Evolutionary conservation across 352 stramenopile species (phyloP).

Genomic region (Phytophthora foliorum): DNA sequence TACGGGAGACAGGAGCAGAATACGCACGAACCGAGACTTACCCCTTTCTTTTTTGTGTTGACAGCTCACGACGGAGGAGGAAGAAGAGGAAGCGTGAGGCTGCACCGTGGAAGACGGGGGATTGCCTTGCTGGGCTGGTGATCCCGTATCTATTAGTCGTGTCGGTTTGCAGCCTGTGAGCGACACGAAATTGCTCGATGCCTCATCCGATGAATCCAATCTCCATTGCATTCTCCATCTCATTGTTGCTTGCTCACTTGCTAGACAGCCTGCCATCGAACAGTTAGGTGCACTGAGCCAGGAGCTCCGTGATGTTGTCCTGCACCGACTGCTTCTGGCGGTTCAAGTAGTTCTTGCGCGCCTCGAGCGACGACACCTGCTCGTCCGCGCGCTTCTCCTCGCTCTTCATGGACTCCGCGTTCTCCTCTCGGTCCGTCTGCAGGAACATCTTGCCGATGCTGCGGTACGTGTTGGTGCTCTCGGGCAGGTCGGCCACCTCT

Average conservation of each 20-base stretch:
- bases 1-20: conserved; percentile 37
- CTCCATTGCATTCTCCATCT: conserved; percentile 24
- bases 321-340: conserved; percentile 84
- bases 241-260: background rate
- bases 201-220: conserved; percentile 30
- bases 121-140: background rate
- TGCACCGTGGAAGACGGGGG: conserved; percentile 8
- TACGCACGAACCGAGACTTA: background rate
- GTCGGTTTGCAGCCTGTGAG: conserved; percentile 2
- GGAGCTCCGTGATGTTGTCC: conserved; percentile 86
- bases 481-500: conserved; percentile 73
- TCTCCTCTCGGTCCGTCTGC: conserved; percentile 65
- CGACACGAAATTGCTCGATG: conserved; percentile 26
- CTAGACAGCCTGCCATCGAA: no score
- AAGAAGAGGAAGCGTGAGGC: conserved; percentile 54
- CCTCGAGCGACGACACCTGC: conserved; percentile 77
- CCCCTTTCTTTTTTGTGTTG: conserved; percentile 5
- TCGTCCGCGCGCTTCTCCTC: conserved; percentile 71
- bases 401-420: conserved; percentile 60
- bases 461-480: conserved; percentile 72
- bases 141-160: conserved; percentile 35
- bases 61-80: conserved; percentile 76
- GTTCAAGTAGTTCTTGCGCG: conserved; percentile 84
- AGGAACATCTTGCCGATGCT: conserved; percentile 91
- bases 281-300: conserved; percentile 73